These are phyloP conservation scores for Allantophomopsis lycopodina DNA, from an alignment of 2,329 filamentous ascomycete species.

Conservation along the genomic window DNA sequence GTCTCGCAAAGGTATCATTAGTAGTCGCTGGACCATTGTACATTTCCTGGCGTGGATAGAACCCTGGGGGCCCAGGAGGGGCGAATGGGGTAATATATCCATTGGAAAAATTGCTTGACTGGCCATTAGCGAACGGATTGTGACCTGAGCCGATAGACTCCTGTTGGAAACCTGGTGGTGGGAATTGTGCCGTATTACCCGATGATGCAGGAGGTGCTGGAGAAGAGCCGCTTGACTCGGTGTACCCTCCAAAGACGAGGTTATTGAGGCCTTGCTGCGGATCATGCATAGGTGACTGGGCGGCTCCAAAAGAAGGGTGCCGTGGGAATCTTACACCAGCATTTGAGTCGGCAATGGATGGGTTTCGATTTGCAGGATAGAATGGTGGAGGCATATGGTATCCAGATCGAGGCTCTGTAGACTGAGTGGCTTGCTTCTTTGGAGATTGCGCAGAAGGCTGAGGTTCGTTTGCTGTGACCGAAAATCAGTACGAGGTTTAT, in stretches of 20 bases:
- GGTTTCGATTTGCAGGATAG: conserved; percentile 21
- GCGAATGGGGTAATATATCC: conserved; percentile 12
- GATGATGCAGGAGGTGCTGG: conserved; percentile 37
- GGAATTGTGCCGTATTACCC: conserved; percentile 23
- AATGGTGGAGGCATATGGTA: conserved; percentile 31
- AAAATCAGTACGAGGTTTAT: no score
- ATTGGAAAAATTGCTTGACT: conserved; percentile 12
- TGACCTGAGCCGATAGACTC: conserved; percentile 5
- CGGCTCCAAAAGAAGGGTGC: conserved; percentile 10
- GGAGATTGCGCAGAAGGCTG: background rate
- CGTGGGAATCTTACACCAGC: conserved; percentile 6
- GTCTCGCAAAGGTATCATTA: conserved; percentile 10
- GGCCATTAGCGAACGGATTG: conserved; percentile 11
- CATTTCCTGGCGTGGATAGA: conserved; percentile 11
- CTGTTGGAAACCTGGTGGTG: conserved; percentile 8
- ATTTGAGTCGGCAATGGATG: conserved; percentile 2
- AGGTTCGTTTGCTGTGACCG: no score
- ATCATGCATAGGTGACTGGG: conserved; percentile 28
- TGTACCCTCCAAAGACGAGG: conserved; percentile 40
- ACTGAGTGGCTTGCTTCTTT: conserved; percentile 7
- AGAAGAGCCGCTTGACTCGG: conserved; percentile 42
- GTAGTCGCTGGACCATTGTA: conserved; percentile 8
- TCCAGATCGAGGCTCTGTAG: conserved; percentile 13
- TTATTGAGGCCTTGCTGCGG: conserved; percentile 39
- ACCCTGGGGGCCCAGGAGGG: conserved; percentile 10